These are phyloP conservation scores for Solanum ahanhuiri DNA, from an alignment of 257 asterid genomes.

Conservation along the genomic window DNA sequence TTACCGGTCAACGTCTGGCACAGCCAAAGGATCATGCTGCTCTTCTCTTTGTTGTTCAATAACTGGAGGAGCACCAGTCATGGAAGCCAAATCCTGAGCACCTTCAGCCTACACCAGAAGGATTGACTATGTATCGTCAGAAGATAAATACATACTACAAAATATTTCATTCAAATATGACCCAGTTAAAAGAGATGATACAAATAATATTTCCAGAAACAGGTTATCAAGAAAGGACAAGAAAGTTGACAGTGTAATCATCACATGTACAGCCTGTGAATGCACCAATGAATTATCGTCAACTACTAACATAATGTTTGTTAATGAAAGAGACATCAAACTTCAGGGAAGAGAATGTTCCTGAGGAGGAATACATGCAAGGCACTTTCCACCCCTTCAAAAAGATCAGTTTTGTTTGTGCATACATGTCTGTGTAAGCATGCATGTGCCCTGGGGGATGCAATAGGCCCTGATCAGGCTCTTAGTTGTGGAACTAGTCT, in stretches of 20 bases:
- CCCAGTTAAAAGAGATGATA: neutral
- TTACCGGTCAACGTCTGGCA: constrained; percentile 91
- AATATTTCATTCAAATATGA: neutral
- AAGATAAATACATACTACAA: neutral
- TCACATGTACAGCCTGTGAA: neutral
- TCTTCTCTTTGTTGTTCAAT: constrained; percentile 79
- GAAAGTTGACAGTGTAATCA: neutral
- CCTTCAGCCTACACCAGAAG: constrained; percentile 49
- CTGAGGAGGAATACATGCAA: neutral
- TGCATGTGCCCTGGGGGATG: neutral
- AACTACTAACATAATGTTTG: neutral
- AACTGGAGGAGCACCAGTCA: constrained; percentile 50
- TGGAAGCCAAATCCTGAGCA: constrained; percentile 49
- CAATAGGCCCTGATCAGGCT: neutral
- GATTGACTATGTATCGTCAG: neutral
- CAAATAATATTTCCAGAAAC: neutral
- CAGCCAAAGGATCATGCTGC: constrained; percentile 69
- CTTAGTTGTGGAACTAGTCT: neutral
- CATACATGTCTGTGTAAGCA: neutral
- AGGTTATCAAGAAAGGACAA: neutral
- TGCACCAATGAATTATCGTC: neutral
- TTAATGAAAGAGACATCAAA: neutral
- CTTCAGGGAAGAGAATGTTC: neutral
- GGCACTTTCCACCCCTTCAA: neutral
- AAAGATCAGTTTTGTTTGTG: neutral